Conservation (phyloP, 139 green algal species). For the Coelastrella sp. region DNA sequence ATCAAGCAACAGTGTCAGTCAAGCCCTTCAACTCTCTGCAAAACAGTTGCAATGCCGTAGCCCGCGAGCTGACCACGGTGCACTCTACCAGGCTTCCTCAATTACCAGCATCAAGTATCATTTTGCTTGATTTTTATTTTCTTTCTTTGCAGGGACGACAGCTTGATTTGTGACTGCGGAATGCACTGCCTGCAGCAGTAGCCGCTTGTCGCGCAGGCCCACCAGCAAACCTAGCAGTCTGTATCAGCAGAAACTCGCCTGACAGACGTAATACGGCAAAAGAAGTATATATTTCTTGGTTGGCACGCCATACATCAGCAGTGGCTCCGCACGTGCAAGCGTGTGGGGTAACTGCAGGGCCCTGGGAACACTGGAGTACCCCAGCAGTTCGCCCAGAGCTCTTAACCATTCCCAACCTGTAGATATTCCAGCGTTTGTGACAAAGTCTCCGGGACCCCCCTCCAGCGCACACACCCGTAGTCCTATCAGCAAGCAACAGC, state of each 20-base stretch:
- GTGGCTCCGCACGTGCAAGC: conserved; percentile 33
- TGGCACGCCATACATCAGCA: neutral
- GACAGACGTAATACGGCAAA: no score
- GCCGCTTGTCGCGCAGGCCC: neutral
- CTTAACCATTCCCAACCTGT: neutral
- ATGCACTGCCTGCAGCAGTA: neutral
- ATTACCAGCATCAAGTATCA: neutral
- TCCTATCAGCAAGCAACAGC: neutral
- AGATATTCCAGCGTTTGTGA: conserved; percentile 10
- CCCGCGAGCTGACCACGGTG: neutral
- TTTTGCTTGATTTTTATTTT: neutral
- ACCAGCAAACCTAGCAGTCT: neutral
- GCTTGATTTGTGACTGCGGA: no score
- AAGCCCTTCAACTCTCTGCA: neutral
- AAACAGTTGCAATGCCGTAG: neutral
- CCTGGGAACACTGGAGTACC: conserved; percentile 15
- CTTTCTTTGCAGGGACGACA: no score
- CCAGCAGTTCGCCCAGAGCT: neutral
- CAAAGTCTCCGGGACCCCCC: conserved; percentile 23
- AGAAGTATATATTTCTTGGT: no score
- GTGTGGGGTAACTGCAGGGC: conserved; percentile 25
- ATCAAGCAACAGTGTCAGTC: no score
- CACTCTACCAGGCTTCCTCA: no score
- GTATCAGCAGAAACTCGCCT: no score
- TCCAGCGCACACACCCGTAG: conserved; percentile 15